Percentiles rank a stretch among this genome's conserved stretches.
These are phyloP conservation scores for Gnetum montanum DNA, from an alignment of 75 land plant species.

Conservation along the genomic window DNA sequence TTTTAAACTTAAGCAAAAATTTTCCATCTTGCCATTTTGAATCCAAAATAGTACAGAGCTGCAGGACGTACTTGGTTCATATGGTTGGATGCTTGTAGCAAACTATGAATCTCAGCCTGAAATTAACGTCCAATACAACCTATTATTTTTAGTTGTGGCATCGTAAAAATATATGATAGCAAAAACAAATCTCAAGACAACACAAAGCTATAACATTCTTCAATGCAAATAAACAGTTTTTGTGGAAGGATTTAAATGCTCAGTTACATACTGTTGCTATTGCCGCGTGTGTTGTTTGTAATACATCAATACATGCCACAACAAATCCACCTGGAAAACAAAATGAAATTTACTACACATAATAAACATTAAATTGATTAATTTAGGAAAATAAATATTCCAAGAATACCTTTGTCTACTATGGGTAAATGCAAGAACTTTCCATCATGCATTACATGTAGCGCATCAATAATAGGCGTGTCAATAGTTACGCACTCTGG, in stretches of 20 bases:
- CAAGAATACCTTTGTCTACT: conserved; percentile 39
- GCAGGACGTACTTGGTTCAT: neutral
- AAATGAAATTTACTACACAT: neutral
- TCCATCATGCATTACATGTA: conserved; percentile 80
- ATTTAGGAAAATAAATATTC: neutral
- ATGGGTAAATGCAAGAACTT: conserved; percentile 77
- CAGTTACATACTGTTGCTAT: conserved; percentile 51
- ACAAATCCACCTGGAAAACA: conserved; percentile 45
- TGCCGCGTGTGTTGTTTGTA: conserved; percentile 69
- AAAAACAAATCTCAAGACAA: too few species aligned
- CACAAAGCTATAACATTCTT: too few species aligned
- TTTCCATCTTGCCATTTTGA: too few species aligned
- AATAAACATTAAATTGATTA: neutral
- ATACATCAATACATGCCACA: conserved; percentile 62
- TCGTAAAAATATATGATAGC: too few species aligned
- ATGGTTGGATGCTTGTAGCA: neutral
- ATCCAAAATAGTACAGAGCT: too few species aligned
- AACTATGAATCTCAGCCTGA: neutral
- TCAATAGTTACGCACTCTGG: conserved; percentile 69
- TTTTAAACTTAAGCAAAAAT: too few species aligned
- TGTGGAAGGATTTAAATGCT: too few species aligned
- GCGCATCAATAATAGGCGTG: conserved; percentile 62
- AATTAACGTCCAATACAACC: neutral
- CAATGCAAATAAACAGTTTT: too few species aligned
- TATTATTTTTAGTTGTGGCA: too few species aligned